These are phyloP conservation scores for Cyberlindnera misumaiensis DNA, from an alignment of 805 yeast species.

Conservation along the genomic window DNA sequence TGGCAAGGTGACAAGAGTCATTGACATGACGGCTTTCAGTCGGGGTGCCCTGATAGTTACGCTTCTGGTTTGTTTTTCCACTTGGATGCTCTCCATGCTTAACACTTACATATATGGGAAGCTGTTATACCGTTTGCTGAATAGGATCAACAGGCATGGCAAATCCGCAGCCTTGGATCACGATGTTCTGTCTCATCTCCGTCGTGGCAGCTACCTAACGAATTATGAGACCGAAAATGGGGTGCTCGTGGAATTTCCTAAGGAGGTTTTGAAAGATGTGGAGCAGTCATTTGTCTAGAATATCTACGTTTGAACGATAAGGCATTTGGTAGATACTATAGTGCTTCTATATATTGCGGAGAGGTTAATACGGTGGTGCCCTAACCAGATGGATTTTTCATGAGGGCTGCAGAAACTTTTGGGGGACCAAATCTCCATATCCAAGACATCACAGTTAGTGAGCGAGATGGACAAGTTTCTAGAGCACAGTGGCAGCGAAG, in stretches of 20 bases:
- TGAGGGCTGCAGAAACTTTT: background rate
- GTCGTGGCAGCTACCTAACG: background rate
- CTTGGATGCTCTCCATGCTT: background rate
- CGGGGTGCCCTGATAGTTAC: background rate
- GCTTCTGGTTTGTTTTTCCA: background rate
- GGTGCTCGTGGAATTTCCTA: slow-evolving; percentile 3
- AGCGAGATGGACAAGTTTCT: slow-evolving; percentile 18
- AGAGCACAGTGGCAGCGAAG: slow-evolving; percentile 8
- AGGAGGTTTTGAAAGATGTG: slow-evolving; percentile 4
- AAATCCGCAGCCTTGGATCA: background rate
- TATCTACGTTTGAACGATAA: background rate
- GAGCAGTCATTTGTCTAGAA: slow-evolving; percentile 2
- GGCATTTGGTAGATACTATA: background rate
- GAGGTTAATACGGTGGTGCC: too few species aligned
- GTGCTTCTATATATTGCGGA: too few species aligned
- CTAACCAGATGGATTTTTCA: background rate
- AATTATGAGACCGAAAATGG: slow-evolving; percentile 1
- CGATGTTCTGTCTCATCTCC: background rate
- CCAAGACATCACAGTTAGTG: too few species aligned
- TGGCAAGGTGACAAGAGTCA: background rate
- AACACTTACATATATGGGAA: slow-evolving; percentile 3
- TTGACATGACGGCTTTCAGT: background rate
- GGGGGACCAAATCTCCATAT: background rate
- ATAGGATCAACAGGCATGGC: slow-evolving; percentile 6
- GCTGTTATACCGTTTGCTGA: slow-evolving; percentile 12